A percentile compares a stretch with the other conserved stretches of the same genome.
phyloP scores from a whole-genome alignment of 2,329 filamentous ascomycete genomes.

The Penicillium rolfsii region DNA sequence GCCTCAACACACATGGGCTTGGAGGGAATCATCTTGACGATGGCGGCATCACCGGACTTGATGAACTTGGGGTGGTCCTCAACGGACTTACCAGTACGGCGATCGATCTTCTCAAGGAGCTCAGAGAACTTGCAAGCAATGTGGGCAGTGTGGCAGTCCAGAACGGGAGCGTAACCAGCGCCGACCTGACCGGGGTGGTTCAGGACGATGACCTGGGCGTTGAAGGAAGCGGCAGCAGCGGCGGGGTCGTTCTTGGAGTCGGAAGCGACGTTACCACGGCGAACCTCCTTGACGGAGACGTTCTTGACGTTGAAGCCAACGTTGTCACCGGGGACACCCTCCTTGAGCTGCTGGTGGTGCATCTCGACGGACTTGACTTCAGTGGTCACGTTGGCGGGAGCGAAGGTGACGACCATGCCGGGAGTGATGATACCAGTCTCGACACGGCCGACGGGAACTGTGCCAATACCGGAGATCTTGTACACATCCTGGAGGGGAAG shows the following conservation, averaged over 20 bases:
- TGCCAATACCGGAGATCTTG: conserved; percentile 99
- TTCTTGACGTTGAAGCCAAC: conserved; percentile 99
- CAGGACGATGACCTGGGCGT: conserved; percentile 99
- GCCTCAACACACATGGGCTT: conserved; percentile 99
- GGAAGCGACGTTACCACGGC: conserved; percentile 99
- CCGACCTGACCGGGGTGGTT: conserved; percentile 99
- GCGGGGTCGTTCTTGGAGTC: conserved; percentile 99
- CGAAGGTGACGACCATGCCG: conserved; percentile 90
- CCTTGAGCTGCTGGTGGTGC: conserved; percentile 98
- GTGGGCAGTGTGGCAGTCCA: conserved; percentile 99
- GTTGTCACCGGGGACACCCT: conserved; percentile 99
- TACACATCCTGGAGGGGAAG: conserved; percentile 99
- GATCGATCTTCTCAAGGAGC: conserved; percentile 99
- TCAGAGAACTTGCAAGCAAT: conserved; percentile 99
- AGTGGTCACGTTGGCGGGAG: conserved; percentile 98
- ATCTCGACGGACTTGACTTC: conserved; percentile 99
- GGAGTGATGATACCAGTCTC: conserved; percentile 96
- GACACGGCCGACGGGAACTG: conserved; percentile 99
- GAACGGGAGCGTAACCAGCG: conserved; percentile 97
- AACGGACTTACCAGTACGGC: conserved; percentile 98
- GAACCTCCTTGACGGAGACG: conserved; percentile 99
- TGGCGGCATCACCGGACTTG: conserved; percentile 99
- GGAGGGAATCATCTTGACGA: conserved; percentile 99
- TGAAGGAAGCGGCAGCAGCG: conserved; percentile 86
- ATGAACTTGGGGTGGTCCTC: conserved; percentile 97